Evolutionary conservation across 805 yeast genomes (phyloP), one percentile per base, ranked within the genome.

Genomic region (Barnettozyma sp.): DNA sequence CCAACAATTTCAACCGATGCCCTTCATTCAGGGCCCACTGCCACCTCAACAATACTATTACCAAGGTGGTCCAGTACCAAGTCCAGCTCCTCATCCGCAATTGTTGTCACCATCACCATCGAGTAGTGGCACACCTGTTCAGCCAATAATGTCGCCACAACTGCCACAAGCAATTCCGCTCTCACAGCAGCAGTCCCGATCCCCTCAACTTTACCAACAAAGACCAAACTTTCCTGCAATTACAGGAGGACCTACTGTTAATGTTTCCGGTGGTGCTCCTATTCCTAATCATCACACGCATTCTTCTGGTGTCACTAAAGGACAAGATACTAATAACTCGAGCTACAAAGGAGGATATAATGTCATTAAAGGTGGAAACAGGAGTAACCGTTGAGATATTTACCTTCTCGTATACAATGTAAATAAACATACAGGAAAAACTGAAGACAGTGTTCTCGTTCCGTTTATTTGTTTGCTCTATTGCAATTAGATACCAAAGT

Each of bases 1-100:
- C 15, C 42, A 43, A 28, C 46, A 38, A 19, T 43, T 38, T 33
- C 41, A 36, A 20, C 42, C 47, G 29, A 39, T 49, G 18, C 56
- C 51, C 30, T 40, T 50, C 33, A 39, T 40, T 16, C 50, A 22
- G 43, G 44, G 16, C 42, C 42, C 31, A 30, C 27, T 31, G 4
- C 36, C 30, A 26, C 15, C 25, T 12, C 26, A 21, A 19, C 26
- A 23, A n/a, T 34, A 27, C 17, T 30, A 32, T 15, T 38, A 38
- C 15, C 38, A 30, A 23, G 28, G 32, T 7, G 36, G 26, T 12
- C 34, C 34, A 23, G 23, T 19, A 10, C 37, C 34, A 15, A 20
- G 15, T 8, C 36, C 29, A 20, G 23, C 15, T 19, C 32, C 32
- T 25, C 37, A 30, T 16, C 26, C 20, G 7, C 36, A 26, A 11